phyloP scores from a whole-genome alignment of 2,329 filamentous ascomycete species.

The Teratosphaeria destructans region DNA sequence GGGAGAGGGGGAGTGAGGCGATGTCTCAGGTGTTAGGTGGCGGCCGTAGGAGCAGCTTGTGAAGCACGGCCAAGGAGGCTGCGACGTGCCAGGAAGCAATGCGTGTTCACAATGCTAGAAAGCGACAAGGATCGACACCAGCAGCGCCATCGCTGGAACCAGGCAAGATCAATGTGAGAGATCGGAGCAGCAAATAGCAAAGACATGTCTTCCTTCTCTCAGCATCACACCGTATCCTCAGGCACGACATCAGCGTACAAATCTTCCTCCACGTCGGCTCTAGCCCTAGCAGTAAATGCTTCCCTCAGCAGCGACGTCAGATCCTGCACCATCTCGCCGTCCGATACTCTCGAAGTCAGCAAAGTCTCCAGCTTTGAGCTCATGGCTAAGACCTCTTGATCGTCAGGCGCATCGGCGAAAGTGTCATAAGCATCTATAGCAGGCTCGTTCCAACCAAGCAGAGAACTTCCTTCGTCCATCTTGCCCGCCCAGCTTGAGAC shows the following conservation, averaged over 20 bases:
- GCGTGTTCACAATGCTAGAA: background rate
- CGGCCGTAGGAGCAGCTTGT: no score
- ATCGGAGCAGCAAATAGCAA: constrained; percentile 1
- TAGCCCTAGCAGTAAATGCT: background rate
- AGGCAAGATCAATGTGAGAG: background rate
- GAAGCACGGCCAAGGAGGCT: no score
- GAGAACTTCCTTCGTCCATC: constrained; percentile 8
- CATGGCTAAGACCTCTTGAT: constrained; percentile 7
- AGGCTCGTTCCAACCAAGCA: constrained; percentile 18
- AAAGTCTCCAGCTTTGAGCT: constrained; percentile 7
- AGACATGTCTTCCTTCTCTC: background rate
- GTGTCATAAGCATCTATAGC: constrained; percentile 8
- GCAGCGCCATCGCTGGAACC: constrained; percentile 4
- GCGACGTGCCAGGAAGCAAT: no score
- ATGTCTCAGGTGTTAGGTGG: no score
- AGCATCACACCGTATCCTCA: background rate
- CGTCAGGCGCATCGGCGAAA: constrained; percentile 3
- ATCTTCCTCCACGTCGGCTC: constrained; percentile 1
- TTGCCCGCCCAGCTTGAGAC: constrained; percentile 5
- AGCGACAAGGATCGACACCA: background rate
- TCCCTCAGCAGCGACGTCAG: constrained; percentile 5
- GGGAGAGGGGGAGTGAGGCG: background rate
- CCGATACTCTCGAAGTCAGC: constrained; percentile 10
- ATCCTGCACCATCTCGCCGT: constrained; percentile 16
- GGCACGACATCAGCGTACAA: background rate